Percentiles rank a stretch among this genome's conserved stretches.
phyloP scores from a whole-genome alignment of 2,329 filamentous ascomycete genomes.

The Claviceps lovelessii region DNA sequence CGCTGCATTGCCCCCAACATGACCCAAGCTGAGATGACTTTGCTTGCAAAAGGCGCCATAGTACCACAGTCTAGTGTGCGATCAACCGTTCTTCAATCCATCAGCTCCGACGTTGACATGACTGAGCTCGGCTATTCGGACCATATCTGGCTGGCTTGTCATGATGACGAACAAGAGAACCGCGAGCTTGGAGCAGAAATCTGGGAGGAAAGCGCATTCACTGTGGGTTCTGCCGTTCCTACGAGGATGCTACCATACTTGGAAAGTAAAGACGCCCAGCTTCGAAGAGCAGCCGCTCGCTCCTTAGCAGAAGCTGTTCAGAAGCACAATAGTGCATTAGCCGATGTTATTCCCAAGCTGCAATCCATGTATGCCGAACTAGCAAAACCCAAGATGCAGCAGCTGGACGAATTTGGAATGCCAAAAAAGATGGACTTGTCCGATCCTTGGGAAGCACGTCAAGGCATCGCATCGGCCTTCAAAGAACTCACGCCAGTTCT shows the following conservation, averaged over 20 bases:
- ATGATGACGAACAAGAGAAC: slow-evolving; percentile 85
- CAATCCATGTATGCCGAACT: slow-evolving; percentile 61
- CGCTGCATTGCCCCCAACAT: slow-evolving; percentile 77
- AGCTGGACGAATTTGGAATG: slow-evolving; percentile 90
- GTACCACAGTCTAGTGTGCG: slow-evolving; percentile 69
- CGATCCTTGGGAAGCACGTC: slow-evolving; percentile 83
- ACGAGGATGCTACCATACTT: slow-evolving; percentile 62
- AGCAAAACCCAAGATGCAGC: slow-evolving; percentile 67
- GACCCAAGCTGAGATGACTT: slow-evolving; percentile 51
- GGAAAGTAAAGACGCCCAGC: slow-evolving; percentile 62
- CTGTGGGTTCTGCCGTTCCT: slow-evolving; percentile 51
- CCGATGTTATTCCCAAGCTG: slow-evolving; percentile 48
- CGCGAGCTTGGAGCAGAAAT: slow-evolving; percentile 70
- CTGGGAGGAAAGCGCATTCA: slow-evolving; percentile 85
- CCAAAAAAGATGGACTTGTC: slow-evolving; percentile 73
- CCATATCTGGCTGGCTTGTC: slow-evolving; percentile 84
- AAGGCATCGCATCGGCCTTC: slow-evolving; percentile 79
- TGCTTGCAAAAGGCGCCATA: slow-evolving; percentile 65
- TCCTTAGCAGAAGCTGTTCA: slow-evolving; percentile 63
- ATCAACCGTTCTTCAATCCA: slow-evolving; percentile 72
- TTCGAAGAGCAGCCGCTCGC: slow-evolving; percentile 70
- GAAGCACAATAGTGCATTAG: slow-evolving; percentile 44
- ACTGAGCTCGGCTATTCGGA: slow-evolving; percentile 74
- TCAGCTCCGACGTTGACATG: slow-evolving; percentile 83
- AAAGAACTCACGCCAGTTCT: slow-evolving; percentile 64